Conservation (phyloP, 2,329 filamentous ascomycete species). For the Erysiphe pulchra region DNA sequence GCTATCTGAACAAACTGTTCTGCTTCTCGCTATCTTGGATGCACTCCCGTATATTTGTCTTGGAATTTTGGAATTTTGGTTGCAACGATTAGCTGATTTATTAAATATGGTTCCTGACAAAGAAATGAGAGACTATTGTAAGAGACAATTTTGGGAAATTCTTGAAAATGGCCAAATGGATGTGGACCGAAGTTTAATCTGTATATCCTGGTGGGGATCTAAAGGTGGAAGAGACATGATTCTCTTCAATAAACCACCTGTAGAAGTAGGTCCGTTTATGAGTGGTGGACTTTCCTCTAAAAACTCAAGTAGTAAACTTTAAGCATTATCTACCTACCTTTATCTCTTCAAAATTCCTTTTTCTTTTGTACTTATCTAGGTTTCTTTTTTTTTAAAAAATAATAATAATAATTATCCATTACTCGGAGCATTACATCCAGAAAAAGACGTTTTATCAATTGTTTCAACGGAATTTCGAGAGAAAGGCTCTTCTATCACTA, state of each 20-base stretch:
- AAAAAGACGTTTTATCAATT: too few relatives aligned
- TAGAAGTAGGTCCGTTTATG: too few relatives aligned
- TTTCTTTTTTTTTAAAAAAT: too few relatives aligned
- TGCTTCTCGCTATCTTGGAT: constrained; percentile 38
- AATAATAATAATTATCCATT: too few relatives aligned
- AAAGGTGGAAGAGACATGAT: constrained; percentile 17
- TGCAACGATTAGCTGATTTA: constrained; percentile 33
- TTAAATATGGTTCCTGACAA: constrained; percentile 28
- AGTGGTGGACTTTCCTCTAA: too few relatives aligned
- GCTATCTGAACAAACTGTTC: constrained; percentile 31
- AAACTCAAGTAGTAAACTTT: too few relatives aligned
- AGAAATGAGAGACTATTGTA: constrained; percentile 28
- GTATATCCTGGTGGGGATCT: constrained; percentile 40
- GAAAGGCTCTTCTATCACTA: too few relatives aligned
- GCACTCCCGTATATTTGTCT: constrained; percentile 34
- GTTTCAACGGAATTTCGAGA: too few relatives aligned
- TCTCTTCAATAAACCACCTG: constrained; percentile 5
- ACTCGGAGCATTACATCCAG: too few relatives aligned
- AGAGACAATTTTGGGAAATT: constrained; percentile 39
- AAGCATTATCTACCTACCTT: too few relatives aligned
- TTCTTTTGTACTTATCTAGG: too few relatives aligned
- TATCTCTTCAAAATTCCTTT: too few relatives aligned
- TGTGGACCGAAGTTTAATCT: constrained; percentile 35
- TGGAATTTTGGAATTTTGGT: constrained; percentile 34
- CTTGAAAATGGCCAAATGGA: constrained; percentile 42